Evolutionary conservation across 345 rosid genomes (phyloP).

Genomic region (Ceriops decandra): DNA sequence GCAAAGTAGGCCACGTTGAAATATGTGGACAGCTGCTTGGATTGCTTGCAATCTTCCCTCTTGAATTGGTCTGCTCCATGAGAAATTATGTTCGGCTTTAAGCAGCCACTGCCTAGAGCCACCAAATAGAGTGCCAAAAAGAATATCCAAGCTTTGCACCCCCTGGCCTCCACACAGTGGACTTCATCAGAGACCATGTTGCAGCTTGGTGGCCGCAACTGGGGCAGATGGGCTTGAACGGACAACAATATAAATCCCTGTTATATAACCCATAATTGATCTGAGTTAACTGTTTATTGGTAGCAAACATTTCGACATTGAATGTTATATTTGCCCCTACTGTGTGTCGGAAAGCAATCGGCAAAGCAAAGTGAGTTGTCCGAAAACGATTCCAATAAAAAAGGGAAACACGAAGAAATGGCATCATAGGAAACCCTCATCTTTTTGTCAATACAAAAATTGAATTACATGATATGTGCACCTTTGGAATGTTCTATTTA

Average conservation of each 20-base stretch:
- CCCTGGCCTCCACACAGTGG: slow-evolving; percentile 9
- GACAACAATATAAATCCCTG: slow-evolving; percentile 20
- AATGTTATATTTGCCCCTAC: not conserved
- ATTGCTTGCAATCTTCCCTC: slow-evolving; percentile 5
- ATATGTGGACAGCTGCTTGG: slow-evolving; percentile 19
- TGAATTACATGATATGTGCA: no score
- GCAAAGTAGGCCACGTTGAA: slow-evolving; percentile 21
- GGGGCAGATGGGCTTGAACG: slow-evolving; percentile 17
- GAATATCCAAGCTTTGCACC: slow-evolving; percentile 18
- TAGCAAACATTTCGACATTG: not conserved
- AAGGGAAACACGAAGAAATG: no score
- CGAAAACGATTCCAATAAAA: no score
- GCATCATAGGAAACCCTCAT: no score
- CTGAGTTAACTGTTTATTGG: no score
- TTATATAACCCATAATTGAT: not conserved
- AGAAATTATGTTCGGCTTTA: slow-evolving; percentile 21
- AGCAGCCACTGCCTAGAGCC: slow-evolving; percentile 19
- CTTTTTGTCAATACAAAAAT: no score
- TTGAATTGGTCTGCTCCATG: slow-evolving; percentile 20
- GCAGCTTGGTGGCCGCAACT: slow-evolving; percentile 17
- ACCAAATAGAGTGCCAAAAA: slow-evolving; percentile 15
- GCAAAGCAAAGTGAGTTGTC: no score
- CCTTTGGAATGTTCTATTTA: no score
- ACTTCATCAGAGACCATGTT: slow-evolving; percentile 1
- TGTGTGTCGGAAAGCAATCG: no score